These are phyloP conservation scores for Alternaria gaisen DNA, from an alignment of 2,329 filamentous ascomycete species.

Conservation along the genomic window DNA sequence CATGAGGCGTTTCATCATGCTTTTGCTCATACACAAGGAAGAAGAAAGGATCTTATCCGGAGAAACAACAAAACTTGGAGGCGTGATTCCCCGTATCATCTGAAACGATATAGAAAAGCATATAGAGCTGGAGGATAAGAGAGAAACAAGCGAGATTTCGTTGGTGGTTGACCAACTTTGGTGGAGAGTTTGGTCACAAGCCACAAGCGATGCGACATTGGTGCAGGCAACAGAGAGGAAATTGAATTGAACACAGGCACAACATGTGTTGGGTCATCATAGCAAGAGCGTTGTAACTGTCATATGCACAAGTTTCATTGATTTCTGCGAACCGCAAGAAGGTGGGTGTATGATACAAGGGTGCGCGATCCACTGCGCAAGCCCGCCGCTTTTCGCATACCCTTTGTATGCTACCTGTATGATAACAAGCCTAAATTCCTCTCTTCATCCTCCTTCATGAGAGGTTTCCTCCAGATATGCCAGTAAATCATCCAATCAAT, in stretches of 20 bases:
- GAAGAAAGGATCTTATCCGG: not conserved
- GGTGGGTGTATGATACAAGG: conserved; percentile 1
- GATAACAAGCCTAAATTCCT: not conserved
- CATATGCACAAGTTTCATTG: not conserved
- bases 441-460: not conserved
- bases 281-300: not conserved
- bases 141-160: not conserved
- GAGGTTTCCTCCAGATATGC: not conserved
- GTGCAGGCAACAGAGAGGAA: not conserved
- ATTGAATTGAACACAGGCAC: too few species aligned
- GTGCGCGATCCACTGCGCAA: not conserved
- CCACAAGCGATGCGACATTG: not conserved
- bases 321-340: not conserved
- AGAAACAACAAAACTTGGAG: not conserved
- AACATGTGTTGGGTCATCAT: not conserved
- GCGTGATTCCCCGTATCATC: not conserved
- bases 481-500: not conserved
- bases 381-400: not conserved
- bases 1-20: not conserved
- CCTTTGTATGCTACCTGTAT: not conserved
- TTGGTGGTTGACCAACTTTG: not conserved
- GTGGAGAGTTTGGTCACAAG: not conserved
- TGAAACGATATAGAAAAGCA: not conserved
- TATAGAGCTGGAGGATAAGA: not conserved
- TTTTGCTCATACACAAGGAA: not conserved